Base-by-base conservation (phyloP, 345 rosid species). In the Gossypium thurberi region DNA sequence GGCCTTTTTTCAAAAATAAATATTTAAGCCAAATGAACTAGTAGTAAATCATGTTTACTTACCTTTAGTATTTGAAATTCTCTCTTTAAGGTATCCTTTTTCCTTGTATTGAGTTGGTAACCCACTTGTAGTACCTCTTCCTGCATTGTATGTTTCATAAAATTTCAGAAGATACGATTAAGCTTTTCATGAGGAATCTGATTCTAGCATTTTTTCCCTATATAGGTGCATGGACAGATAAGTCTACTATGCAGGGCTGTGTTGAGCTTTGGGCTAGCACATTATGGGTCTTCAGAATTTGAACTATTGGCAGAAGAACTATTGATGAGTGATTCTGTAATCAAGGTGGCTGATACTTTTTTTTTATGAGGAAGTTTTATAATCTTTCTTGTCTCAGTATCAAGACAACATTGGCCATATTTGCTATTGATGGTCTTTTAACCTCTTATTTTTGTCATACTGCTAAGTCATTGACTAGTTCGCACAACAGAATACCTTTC, bases 151-250 rank as follows among this genome's bases (percentile, higher is more conserved):
- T 15, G 42, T 47, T 71, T 44, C 46, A 46, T 75, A 51, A 51
- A 51, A 51, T 17, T 51, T 51, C 55, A 51, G 61, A 37, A 18
- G n/a, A 25, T 48, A 33, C 10, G 10, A 44, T 72, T 60, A 46
- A 50, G 55, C 72, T 62, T 55, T 15, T 5, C 10, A 65, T 37
- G 59, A 47, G 51, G 75, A 61, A 71, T 78, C 20, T 68, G 59
- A 68, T 48, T 78, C 28, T 62, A 63, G 76, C 76, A 42, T 69
- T 69, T 69, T 44, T 79, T 83, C 43, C 28, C 33, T 67, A 13
- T 83, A 62, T 76, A 96, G 99, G 99, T 96, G 58, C 96, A 93
- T 78, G 99, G 99, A 70, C 99, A 96, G 80, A 88, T 96, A 75
- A 94, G 97, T 80, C 81, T 96, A 69, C 76, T 91, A 65, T 81